phyloP scores from a whole-genome alignment of 2,329 filamentous ascomycete species.

The Botrytis pseudocinerea region DNA sequence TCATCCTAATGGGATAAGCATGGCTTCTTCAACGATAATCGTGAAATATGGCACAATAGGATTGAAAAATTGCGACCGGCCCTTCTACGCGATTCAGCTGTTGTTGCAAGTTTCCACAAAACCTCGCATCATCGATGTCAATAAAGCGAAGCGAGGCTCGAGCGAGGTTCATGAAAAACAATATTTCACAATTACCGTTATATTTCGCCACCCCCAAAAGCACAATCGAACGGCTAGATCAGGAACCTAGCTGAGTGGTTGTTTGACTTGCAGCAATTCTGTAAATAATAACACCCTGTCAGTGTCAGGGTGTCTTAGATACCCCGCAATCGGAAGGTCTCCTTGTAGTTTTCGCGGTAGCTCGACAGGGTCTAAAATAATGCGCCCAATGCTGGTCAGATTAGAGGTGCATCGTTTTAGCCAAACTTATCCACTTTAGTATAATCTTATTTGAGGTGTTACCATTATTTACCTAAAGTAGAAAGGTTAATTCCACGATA shows the following conservation, averaged over 20 bases:
- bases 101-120: not conserved
- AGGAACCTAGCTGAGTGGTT: constrained; percentile 4
- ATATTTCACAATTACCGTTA: not conserved
- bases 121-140: not conserved
- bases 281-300: not conserved
- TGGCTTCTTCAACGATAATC: not conserved
- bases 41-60: not conserved
- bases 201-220: not conserved
- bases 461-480: not conserved
- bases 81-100: not conserved
- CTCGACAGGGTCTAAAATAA: not conserved
- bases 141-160: not conserved
- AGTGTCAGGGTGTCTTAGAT: not conserved
- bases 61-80: not conserved
- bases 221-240: not conserved
- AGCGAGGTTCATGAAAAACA: not conserved
- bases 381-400: not conserved
- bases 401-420: not conserved
- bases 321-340: constrained; percentile 12
- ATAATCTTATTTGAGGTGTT: not conserved
- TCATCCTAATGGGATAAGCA: not conserved
- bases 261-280: not conserved
- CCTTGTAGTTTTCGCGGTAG: not conserved
- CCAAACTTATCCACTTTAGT: not conserved
- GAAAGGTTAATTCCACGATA: not conserved